Percentiles rank a stretch among this genome's conserved stretches.
Evolutionary conservation across 805 yeast species (phyloP).

Genomic region (Saccharomycopsis microspora): DNA sequence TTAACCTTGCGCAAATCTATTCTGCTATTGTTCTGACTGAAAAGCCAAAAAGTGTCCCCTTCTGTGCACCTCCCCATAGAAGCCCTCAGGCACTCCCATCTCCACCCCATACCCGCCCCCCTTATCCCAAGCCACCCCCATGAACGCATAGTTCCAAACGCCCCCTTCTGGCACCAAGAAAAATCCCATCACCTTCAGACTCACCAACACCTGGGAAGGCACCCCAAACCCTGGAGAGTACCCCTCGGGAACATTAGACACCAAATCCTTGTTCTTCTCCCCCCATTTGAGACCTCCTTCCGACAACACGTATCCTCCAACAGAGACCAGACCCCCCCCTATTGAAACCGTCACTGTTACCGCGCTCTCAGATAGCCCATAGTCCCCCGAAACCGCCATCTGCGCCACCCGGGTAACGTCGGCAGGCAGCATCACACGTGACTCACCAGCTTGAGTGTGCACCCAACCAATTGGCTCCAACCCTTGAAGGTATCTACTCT

Average conservation of each 20-base stretch:
- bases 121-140: constrained; percentile 74
- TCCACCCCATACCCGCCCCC: constrained; percentile 51
- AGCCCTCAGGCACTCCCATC: constrained; percentile 69
- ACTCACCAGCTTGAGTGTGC: constrained; percentile 73
- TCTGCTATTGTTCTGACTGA: no score
- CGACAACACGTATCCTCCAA: constrained; percentile 52
- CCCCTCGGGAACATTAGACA: constrained; percentile 52
- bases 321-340: constrained; percentile 75
- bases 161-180: constrained; percentile 78
- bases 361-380: constrained; percentile 27
- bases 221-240: constrained; percentile 49
- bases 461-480: constrained; percentile 86
- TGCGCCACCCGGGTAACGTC: constrained; percentile 55
- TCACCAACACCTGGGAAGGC: constrained; percentile 57
- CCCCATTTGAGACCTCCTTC: constrained; percentile 79
- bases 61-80: constrained; percentile 79
- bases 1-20: no score
- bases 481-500: constrained; percentile 32
- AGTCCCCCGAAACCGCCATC: constrained; percentile 18
- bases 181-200: constrained; percentile 69
- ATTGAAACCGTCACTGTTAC: constrained; percentile 58
- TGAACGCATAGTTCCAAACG: constrained; percentile 85
- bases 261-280: constrained; percentile 38
- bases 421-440: constrained; percentile 48
- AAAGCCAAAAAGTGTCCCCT: constrained; percentile 62